Evolutionary conservation across 495 filamentous ascomycete species (phyloP).

Genomic region (Acidiella bohemica): DNA sequence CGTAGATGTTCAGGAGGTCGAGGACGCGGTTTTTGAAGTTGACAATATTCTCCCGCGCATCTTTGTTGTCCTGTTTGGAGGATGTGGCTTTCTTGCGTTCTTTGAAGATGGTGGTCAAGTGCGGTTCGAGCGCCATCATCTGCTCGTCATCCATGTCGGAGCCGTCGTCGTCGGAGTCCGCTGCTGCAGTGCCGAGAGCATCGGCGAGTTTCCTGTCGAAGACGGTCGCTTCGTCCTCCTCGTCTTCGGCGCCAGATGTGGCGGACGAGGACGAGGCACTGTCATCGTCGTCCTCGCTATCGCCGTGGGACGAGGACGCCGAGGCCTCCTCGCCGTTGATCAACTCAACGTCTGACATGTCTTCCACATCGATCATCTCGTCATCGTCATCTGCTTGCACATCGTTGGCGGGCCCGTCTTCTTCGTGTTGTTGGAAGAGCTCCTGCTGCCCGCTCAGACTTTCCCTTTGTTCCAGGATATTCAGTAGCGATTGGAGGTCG

Average conservation of each 20-base stretch:
- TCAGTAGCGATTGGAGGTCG: constrained; percentile 57
- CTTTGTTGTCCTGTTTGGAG: constrained; percentile 69
- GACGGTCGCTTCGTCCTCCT: constrained; percentile 33
- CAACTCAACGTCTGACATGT: constrained; percentile 27
- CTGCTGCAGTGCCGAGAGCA: constrained; percentile 49
- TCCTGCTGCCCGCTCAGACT: constrained; percentile 69
- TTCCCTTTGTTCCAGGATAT: constrained; percentile 57
- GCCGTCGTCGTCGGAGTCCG: constrained; percentile 35
- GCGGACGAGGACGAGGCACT: constrained; percentile 19
- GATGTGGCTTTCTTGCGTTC: constrained; percentile 46
- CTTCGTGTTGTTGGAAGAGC: constrained; percentile 65
- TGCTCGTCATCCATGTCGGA: constrained; percentile 83
- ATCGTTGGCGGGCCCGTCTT: constrained; percentile 48
- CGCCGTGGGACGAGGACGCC: constrained; percentile 2
- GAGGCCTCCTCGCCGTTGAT: constrained; percentile 16
- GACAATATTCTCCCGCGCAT: constrained; percentile 75
- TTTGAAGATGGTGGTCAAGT: constrained; percentile 70
- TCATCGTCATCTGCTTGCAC: constrained; percentile 34
- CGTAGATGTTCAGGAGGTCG: constrained; percentile 73
- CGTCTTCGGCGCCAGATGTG: constrained; percentile 20
- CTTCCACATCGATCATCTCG: constrained; percentile 30
- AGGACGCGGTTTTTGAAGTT: constrained; percentile 92
- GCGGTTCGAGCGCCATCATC: constrained; percentile 79
- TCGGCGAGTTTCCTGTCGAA: constrained; percentile 69
- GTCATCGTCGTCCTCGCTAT: constrained; percentile 16